phyloP scores from a whole-genome alignment of 352 stramenopile genomes.

The Pythium monospermum region DNA sequence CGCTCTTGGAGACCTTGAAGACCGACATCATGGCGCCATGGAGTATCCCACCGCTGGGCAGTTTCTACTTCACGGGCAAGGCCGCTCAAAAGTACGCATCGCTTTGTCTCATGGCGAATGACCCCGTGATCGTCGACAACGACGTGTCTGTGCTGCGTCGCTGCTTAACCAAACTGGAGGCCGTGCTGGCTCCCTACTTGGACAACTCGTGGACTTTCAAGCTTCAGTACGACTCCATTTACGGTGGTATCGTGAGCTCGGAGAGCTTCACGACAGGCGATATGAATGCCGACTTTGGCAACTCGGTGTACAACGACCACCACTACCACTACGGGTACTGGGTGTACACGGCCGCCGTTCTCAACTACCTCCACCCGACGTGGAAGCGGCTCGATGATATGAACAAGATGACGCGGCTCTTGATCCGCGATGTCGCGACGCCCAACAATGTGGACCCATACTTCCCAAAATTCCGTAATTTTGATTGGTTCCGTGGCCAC shows the following conservation, averaged over 20 bases:
- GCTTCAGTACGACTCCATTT: constrained; percentile 58
- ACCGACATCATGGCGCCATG: constrained; percentile 50
- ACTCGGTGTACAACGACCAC: constrained; percentile 75
- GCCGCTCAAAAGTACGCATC: constrained; percentile 69
- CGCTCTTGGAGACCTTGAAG: constrained; percentile 41
- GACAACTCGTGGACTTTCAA: constrained; percentile 61
- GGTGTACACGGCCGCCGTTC: constrained; percentile 51
- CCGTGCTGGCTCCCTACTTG: constrained; percentile 43
- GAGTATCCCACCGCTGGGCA: constrained; percentile 42
- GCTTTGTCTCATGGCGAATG: constrained; percentile 69
- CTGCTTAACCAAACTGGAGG: constrained; percentile 64
- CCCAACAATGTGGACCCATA: constrained; percentile 40
- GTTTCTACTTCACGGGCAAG: constrained; percentile 79
- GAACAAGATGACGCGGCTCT: constrained; percentile 40
- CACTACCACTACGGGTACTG: constrained; percentile 79
- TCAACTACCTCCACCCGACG: constrained; percentile 69
- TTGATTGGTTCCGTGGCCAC: constrained; percentile 67
- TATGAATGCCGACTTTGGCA: constrained; percentile 65
- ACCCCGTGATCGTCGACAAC: constrained; percentile 48
- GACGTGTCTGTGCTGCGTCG: constrained; percentile 49
- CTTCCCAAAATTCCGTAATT: constrained; percentile 63
- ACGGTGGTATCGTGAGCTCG: constrained; percentile 58
- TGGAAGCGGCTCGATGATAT: constrained; percentile 44
- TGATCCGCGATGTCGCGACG: constrained; percentile 52
- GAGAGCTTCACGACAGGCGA: constrained; percentile 48